phyloP scores from a whole-genome alignment of 177 flowering plant species.

The Telopea speciosissima region DNA sequence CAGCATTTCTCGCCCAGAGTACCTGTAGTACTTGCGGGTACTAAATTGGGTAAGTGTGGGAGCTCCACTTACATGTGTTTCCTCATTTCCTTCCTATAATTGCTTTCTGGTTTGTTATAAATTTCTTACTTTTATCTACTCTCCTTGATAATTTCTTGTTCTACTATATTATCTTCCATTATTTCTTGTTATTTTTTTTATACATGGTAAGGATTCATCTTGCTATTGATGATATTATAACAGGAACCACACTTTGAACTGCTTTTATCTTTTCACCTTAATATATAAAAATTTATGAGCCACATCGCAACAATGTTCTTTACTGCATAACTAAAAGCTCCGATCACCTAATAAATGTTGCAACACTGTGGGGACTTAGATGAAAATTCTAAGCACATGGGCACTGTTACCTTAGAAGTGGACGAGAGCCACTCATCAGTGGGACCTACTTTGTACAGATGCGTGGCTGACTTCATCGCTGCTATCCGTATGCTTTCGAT shows the following conservation, averaged over 20 bases:
- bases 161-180: neutral
- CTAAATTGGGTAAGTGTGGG: constrained; percentile 71
- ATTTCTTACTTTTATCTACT: neutral
- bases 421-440: too few species aligned
- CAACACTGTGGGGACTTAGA: neutral
- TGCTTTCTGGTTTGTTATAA: neutral
- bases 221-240: neutral
- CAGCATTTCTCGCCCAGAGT: constrained; percentile 89
- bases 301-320: neutral
- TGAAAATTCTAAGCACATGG: too few species aligned
- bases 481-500: too few species aligned
- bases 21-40: constrained; percentile 86
- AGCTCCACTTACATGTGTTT: neutral
- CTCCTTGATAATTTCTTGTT: neutral
- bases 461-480: too few species aligned
- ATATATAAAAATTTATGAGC: neutral
- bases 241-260: too few species aligned
- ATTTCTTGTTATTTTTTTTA: neutral
- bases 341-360: neutral
- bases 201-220: neutral
- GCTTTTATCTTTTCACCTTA: too few species aligned
- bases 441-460: too few species aligned
- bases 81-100: neutral
- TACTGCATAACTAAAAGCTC: neutral
- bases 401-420: too few species aligned